Evolutionary conservation across 202 grass and related monocot species (phyloP).

Genomic region (Dendrocalamus latiflorus): DNA sequence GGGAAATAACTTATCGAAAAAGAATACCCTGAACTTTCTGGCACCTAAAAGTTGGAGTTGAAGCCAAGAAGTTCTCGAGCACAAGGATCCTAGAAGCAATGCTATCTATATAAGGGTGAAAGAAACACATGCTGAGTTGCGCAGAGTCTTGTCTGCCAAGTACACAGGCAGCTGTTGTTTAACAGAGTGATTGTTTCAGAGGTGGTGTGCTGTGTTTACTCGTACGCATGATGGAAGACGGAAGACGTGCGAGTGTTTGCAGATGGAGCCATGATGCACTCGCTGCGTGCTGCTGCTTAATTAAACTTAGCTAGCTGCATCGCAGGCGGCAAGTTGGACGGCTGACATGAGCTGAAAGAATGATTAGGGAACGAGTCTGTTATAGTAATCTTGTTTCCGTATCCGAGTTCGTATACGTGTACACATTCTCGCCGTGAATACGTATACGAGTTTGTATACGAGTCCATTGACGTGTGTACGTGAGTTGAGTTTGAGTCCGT

Average conservation of each 20-base stretch:
- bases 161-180: not conserved
- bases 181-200: too few species aligned
- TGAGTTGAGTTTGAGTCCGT: too few species aligned
- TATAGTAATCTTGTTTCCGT: too few species aligned
- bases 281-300: not conserved
- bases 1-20: too few species aligned
- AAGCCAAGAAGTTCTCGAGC: conserved; percentile 22
- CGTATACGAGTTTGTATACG: too few species aligned
- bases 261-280: not conserved
- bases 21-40: not conserved
- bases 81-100: not conserved
- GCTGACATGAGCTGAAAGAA: not conserved
- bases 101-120: not conserved
- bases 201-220: not conserved
- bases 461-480: too few species aligned
- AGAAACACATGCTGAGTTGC: not conserved
- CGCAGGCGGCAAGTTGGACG: not conserved
- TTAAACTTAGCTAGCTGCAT: not conserved
- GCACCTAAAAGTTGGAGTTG: not conserved
- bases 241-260: not conserved
- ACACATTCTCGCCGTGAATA: too few species aligned
- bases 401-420: too few species aligned
- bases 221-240: conserved; percentile 6
- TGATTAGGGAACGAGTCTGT: not conserved
- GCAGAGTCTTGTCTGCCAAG: conserved; percentile 22